Base-by-base conservation (phyloP, 1,284 basidiomycete species). In the Trichosporon sp. region DNA sequence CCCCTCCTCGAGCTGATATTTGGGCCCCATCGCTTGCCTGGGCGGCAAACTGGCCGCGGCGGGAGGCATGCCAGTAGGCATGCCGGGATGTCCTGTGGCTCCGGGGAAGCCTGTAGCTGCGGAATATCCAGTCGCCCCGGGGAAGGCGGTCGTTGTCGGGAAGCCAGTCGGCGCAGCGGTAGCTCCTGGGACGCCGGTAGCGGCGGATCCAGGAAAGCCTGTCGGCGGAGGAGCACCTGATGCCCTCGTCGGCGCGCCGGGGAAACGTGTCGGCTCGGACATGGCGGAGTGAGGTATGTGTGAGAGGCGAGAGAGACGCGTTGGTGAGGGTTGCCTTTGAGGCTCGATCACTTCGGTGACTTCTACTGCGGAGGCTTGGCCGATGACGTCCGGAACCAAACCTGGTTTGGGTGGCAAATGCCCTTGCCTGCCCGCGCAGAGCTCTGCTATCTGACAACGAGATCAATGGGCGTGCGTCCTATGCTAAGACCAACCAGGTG, bases 1-100 rank as follows among this genome's bases (percentile, higher is more conserved):
- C 59, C 68, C 72, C 76, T 77, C 69, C 26, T 75, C 16, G 1
- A 77, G 61, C 2, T 37, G 59, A 65, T 73, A 76, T 64, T 51
- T 43, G 6, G 73, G 77, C 5, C 61, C 48, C 0, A 68, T n/a
- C 1, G 70, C 68, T 5, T 66, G 32, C 1, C 73, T 35, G 4
- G 71, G 43, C 1, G 66, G 65, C 12, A 68, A 68, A 56, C 32
- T n/a, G 1, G 70, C 68, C 12, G 67, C 40, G 10, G 5, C 46
- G 12, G 59, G 59, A 1, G 59, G 56, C 56, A 61, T 35, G 14
- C 14, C 16, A 8, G 16, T 26, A 1, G 51, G 1, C 16, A 12
- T 10, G 4, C 59, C 31, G 2, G 59, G 59, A 3, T 37, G 59
- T 37, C 14, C 59, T n/a, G 59, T 37, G 7, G 59, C 31, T 32